phyloP scores from a whole-genome alignment of 2,329 filamentous ascomycete genomes.

The Camillea tinctor region DNA sequence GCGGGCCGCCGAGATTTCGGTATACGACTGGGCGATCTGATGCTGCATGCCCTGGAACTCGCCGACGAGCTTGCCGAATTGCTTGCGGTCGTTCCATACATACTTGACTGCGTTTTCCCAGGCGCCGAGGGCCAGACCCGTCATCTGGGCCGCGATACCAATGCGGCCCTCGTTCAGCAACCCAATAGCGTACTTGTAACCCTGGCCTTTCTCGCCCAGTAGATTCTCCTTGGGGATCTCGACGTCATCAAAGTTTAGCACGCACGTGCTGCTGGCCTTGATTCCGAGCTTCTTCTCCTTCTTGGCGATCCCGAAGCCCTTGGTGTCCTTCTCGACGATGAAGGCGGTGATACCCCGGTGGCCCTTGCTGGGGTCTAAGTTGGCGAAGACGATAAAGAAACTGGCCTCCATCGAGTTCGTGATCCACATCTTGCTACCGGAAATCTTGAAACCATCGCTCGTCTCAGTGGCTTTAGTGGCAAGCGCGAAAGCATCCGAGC shows the following conservation, averaged over 20 bases:
- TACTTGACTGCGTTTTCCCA: slow-evolving; percentile 95
- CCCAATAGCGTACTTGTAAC: slow-evolving; percentile 97
- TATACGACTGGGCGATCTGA: slow-evolving; percentile 94
- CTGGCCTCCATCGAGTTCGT: slow-evolving; percentile 93
- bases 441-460: slow-evolving; percentile 78
- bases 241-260: slow-evolving; percentile 96
- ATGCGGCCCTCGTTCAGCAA: slow-evolving; percentile 96
- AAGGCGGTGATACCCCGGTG: slow-evolving; percentile 98
- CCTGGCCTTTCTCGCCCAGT: slow-evolving; percentile 82
- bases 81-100: slow-evolving; percentile 97
- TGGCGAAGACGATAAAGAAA: slow-evolving; percentile 98
- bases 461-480: slow-evolving; percentile 88
- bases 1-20: slow-evolving; percentile 87
- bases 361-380: slow-evolving; percentile 85
- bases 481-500: slow-evolving; percentile 93
- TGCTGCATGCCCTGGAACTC: slow-evolving; percentile 99
- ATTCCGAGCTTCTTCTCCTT: slow-evolving; percentile 99
- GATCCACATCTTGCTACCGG: slow-evolving; percentile 99
- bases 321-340: slow-evolving; percentile 83
- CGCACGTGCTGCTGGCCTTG: slow-evolving; percentile 91
- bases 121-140: slow-evolving; percentile 87
- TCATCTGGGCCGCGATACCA: slow-evolving; percentile 98
- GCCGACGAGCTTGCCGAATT: slow-evolving; percentile 90
- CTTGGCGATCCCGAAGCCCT: slow-evolving; percentile 93
- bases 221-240: slow-evolving; percentile 85